A percentile compares a stretch with the other conserved stretches of the same genome.
These are phyloP conservation scores for Opeltia flavorubescens DNA, from an alignment of 495 filamentous ascomycete genomes.

Conservation along the genomic window DNA sequence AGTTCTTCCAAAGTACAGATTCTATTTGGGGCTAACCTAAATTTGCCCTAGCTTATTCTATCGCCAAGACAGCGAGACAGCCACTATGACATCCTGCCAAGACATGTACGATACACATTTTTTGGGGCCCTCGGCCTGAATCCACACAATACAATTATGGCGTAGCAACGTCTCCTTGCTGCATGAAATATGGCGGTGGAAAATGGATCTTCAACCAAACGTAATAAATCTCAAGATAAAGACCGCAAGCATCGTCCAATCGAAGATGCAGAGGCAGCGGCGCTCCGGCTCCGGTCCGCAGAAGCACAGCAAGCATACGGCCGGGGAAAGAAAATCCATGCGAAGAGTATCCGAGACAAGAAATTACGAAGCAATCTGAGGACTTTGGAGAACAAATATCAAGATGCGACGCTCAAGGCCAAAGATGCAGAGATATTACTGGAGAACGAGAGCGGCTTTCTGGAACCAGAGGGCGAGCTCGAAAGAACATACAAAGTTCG, in stretches of 20 bases:
- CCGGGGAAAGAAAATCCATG: slow-evolving; percentile 53
- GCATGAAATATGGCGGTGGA: neutral
- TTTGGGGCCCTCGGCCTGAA: no score
- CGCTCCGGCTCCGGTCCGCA: slow-evolving; percentile 24
- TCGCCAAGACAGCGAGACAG: no score
- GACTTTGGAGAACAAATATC: slow-evolving; percentile 64
- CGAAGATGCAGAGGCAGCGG: slow-evolving; percentile 11
- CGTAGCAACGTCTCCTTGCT: no score
- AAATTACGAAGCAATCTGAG: slow-evolving; percentile 73
- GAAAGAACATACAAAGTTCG: slow-evolving; percentile 84
- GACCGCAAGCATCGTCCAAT: neutral
- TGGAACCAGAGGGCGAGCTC: slow-evolving; percentile 78
- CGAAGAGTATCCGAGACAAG: slow-evolving; percentile 58
- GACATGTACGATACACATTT: no score
- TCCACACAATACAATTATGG: no score
- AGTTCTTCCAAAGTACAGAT: no score
- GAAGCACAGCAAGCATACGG: slow-evolving; percentile 73
- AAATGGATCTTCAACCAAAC: neutral
- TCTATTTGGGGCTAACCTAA: no score
- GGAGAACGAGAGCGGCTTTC: slow-evolving; percentile 72
- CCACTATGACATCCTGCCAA: no score
- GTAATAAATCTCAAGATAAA: neutral
- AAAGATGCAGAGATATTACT: slow-evolving; percentile 92
- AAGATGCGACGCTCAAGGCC: slow-evolving; percentile 62
- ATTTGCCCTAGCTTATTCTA: no score